Base-by-base conservation (phyloP, 2,329 filamentous ascomycete genomes). In the Tolypocladium amazonense region DNA sequence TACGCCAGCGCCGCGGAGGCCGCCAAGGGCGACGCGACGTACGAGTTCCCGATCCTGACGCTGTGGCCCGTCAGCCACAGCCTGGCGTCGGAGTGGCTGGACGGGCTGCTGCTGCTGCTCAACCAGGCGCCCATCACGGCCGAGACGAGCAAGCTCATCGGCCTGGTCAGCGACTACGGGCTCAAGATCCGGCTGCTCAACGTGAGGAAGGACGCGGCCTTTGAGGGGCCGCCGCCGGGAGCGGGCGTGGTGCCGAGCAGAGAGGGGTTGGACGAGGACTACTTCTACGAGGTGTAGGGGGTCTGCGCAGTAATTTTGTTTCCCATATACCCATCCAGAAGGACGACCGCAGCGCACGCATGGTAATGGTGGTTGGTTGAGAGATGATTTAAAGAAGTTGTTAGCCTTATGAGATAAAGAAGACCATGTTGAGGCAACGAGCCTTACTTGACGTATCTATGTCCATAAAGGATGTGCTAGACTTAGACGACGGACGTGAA, bases 61-160 rank as follows among this genome's bases (percentile, higher is more conserved):
- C 80, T 99, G 58, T 87, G 91, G 72, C 92, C 93, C 7, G 78
- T 86, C 61, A 89, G 86, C 61, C 88, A 94, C 70, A 90, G 86
- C 64, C 77, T 94, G 56, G 94, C 94, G 12, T 95, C 92, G 0
- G 94, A 99, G 75, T 99, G 94, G 94, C 81, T 99, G 6, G 94
- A 99, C 71, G 94, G 94, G 1, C 77, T 99, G 64, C 81, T 97
- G 60, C 96, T 99, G 92, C 80, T 99, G 59, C 81, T 99, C 30
- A 92, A 95, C 70, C 94, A 99, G 74, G 86, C 92, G 61, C 94
- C 94, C 25, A 97, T 99, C 70, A 99, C 94, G n/a, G 85, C 92
- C 3, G 93, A 97, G 75, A 97, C 94, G 41, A 93, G 88, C 71
- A 95, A 94, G 73, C 77, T 97, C 62, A 88, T 97, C 58, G 86